A percentile compares a stretch with the other conserved stretches of the same genome.
phyloP scores from a whole-genome alignment of 2,329 filamentous ascomycete genomes.

The Anthostomella pinea region DNA sequence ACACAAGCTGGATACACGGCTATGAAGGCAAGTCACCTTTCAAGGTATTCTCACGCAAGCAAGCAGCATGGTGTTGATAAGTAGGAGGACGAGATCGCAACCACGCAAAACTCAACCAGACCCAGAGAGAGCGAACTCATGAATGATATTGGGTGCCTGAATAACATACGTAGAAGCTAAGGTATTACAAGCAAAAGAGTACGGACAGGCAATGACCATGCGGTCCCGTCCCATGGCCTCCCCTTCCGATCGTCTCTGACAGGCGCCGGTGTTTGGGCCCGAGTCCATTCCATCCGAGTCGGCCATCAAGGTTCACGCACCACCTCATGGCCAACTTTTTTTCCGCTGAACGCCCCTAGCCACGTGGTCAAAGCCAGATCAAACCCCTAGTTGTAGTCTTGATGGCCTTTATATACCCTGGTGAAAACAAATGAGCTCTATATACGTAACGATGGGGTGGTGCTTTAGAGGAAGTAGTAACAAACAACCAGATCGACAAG shows the following conservation, averaged over 20 bases:
- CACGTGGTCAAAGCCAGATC: not conserved
- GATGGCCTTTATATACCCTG: not conserved
- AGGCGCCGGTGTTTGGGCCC: not conserved
- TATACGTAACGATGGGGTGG: not conserved
- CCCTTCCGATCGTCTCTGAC: not conserved
- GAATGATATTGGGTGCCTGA: too few species aligned
- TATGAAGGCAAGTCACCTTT: too few species aligned
- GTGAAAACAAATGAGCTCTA: conserved; percentile 1
- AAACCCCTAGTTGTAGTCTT: not conserved
- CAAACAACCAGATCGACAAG: too few species aligned
- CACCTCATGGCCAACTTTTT: not conserved
- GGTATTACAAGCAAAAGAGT: too few species aligned
- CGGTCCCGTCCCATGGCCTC: not conserved
- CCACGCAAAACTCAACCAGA: too few species aligned
- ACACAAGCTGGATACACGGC: too few species aligned
- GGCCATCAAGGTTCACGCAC: not conserved
- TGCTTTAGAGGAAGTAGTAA: not conserved
- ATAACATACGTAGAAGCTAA: too few species aligned
- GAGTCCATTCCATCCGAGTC: not conserved
- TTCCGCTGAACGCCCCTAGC: not conserved
- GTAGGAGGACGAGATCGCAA: too few species aligned
- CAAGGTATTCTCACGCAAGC: too few species aligned
- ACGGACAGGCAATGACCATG: too few species aligned
- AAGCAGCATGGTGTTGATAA: too few species aligned
- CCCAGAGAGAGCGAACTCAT: too few species aligned